phyloP scores from a whole-genome alignment of 345 rosid species.

The Crucihimalaya himalaica region DNA sequence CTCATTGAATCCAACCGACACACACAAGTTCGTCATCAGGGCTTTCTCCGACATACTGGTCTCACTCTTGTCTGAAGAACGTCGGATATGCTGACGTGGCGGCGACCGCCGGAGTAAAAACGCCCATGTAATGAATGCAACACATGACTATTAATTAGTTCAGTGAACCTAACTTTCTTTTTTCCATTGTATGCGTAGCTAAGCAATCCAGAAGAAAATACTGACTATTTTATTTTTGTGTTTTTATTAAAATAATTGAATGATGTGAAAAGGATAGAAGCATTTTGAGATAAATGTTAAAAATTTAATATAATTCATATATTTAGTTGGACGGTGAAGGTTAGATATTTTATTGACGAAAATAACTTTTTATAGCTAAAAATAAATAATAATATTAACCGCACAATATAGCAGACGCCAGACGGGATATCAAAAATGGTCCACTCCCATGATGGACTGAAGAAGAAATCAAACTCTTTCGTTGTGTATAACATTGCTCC shows the following conservation, averaged over 20 bases:
- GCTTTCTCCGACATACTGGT: constrained; percentile 85
- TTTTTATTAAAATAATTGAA: constrained; percentile 7
- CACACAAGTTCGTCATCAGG: constrained; percentile 66
- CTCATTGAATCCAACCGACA: constrained; percentile 61
- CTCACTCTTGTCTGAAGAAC: constrained; percentile 48
- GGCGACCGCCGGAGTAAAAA: neutral
- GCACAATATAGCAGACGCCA: neutral
- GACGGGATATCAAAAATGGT: neutral
- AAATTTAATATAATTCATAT: neutral
- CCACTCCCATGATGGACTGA: neutral
- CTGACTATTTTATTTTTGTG: neutral
- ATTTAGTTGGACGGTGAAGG: neutral
- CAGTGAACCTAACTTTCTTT: constrained; percentile 5
- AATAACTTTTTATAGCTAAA: too few relatives aligned
- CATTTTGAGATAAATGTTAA: neutral
- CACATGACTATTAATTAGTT: constrained; percentile 24
- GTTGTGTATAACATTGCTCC: neutral
- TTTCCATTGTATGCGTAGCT: neutral
- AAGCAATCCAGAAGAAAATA: neutral
- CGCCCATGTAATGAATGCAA: constrained; percentile 9
- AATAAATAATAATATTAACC: neutral
- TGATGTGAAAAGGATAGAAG: neutral
- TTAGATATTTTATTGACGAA: neutral
- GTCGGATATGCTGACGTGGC: constrained; percentile 18
- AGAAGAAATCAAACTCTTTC: neutral